Evolutionary conservation across 129 eudicot species (phyloP).

Genomic region (Logfia minima): DNA sequence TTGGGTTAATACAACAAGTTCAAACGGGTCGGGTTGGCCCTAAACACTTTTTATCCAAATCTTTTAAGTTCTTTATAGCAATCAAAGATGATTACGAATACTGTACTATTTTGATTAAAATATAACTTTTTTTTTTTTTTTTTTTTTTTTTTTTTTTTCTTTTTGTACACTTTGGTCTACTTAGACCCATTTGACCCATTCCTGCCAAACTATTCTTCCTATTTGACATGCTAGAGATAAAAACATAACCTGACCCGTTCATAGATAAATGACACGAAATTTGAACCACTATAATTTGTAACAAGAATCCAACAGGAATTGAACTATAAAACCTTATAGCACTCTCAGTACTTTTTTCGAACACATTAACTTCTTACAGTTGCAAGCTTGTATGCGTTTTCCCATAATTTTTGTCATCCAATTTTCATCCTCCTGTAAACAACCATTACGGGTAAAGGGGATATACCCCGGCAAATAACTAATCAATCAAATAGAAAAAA

Average conservation of each 20-base stretch:
- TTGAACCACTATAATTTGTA: neutral
- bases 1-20: neutral
- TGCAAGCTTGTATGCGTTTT: slow-evolving; percentile 85
- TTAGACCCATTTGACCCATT: neutral
- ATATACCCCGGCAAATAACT: neutral
- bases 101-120: neutral
- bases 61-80: neutral
- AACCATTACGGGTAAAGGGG: neutral
- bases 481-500: neutral
- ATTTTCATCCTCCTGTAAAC: slow-evolving; percentile 50
- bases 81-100: neutral
- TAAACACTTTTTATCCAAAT: neutral
- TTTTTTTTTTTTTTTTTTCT: no score
- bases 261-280: neutral
- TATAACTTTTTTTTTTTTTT: no score
- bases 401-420: slow-evolving; percentile 46
- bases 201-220: neutral
- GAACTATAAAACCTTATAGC: slow-evolving; percentile 67
- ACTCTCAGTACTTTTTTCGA: slow-evolving; percentile 86
- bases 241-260: neutral
- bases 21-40: neutral
- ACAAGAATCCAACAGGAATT: neutral
- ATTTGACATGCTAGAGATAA: neutral
- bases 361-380: slow-evolving; percentile 91
- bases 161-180: neutral